Base-by-base conservation (phyloP, 768 basidiomycete species). In the Boletus subparvulus region DNA sequence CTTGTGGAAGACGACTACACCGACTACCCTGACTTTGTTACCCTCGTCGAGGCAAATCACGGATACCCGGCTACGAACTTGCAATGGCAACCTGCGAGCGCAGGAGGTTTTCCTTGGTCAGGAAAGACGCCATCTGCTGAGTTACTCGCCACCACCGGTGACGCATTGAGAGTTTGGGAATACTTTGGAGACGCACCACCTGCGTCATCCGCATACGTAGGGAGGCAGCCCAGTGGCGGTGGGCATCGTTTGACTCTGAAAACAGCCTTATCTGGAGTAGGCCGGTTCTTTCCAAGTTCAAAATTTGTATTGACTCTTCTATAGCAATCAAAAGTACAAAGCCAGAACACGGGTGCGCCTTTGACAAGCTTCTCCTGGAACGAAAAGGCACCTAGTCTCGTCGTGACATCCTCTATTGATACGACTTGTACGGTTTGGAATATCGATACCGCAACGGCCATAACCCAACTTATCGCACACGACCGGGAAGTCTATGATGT, bases 401-500 rank as follows among this genome's bases (percentile, higher is more conserved):
- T 98, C 64, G 96, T 98, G 37, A 99, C 97, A 7, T 95, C 96
- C 24, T 97, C 94, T 9, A 96, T 98, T 65, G 97, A 99, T 69
- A 99, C 97, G 49, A 97, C 95, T 14, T 98, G 96, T 71, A 98
- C 97, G 2, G 90, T 98, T 24, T 99, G 97, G 97, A 97, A 99
- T 73, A 92, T 99, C 69, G 90, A 96, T 65, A 92, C 92, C 4
- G 84, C 86, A 26, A 87, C 90, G 8, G 96, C 97, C 26, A 85
- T 98, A 69, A 99, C 97, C 3, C 97, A 98, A 72, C 85, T 99
- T 58, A 96, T 97, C 66, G 94, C 96, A 0, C 96, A 97, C 73
- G 94, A 98, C 78, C 85, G 92, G 46, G 90, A 95, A 75, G 94
- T 94, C 14, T 96, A 95, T 75, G 94, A 98, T 69, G 94, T 97